Evolutionary conservation across 2,329 filamentous ascomycete genomes (phyloP), one percentile per base, ranked within the genome.

Genomic region (Arthroderma uncinatum): DNA sequence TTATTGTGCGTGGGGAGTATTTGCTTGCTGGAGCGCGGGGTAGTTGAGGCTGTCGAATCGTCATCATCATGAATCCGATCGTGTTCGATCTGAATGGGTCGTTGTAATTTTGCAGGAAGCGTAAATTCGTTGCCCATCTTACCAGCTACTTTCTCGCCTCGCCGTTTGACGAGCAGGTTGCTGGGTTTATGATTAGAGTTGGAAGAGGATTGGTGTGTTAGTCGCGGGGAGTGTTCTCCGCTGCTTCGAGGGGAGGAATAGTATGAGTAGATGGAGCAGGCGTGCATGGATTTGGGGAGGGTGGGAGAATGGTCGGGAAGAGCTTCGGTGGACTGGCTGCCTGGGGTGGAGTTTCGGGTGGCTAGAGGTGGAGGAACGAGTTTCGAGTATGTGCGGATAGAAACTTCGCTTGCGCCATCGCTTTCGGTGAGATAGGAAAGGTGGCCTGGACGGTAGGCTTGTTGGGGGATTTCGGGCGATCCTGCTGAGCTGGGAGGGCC

Each of bases 101-200:
- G 44, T 16, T 50, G 44, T 33, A 50, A 4, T 50, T 33, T 50
- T 10, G 44, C 44, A 9, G 44, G 44, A 54, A 55, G 48, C 7
- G 55, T 47, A 23, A 64, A 55, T 21, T 58, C 56, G 30, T 14
- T 61, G 33, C 62, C 62, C 61, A 64, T 61, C 42, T 55, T 56
- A 16, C 60, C 61, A 0, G 62, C 63, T 2, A 64, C 57, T 7
- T 39, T 33, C 34, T 63, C 62, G 8, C 63, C 63, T n/a, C 63
- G 63, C 2, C 63, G 58, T 57, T 64, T 64, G 9, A 59, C 61
- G 21, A 64, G 58, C 16, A 64, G 60, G 53, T 57, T 62, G 56
- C 57, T 57, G 37, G 36, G 25, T 25, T 55, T 48, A 2, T 50
- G 28, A 37, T 8, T 25, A 8, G 54, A 39, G 12, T 14, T 8